A percentile compares a stretch with the other conserved stretches of the same genome.
Evolutionary conservation across 1,139 yeast genomes (phyloP).

Genomic region (Candida mesenterica): DNA sequence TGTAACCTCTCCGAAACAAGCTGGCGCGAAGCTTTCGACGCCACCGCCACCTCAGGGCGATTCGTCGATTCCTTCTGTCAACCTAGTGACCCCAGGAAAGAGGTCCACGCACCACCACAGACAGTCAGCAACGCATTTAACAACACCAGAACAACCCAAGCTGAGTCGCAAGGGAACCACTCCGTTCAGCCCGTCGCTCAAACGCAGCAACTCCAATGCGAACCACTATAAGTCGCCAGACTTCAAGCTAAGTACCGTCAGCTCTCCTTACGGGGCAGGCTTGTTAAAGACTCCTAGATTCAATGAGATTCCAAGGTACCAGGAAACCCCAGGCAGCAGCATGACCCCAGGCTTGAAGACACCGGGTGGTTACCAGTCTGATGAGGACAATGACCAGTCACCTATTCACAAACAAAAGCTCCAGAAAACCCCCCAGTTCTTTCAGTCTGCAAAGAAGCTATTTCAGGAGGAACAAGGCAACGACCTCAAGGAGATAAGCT

Average conservation of each 20-base stretch:
- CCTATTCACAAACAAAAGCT: constrained; percentile 20
- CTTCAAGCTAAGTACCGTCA: constrained; percentile 25
- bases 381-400: constrained; percentile 6
- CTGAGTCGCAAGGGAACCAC: constrained; percentile 7
- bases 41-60: constrained; percentile 28
- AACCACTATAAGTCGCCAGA: constrained; percentile 31
- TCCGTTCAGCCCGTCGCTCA: constrained; percentile 42
- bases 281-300: constrained; percentile 38
- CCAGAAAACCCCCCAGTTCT: constrained; percentile 42
- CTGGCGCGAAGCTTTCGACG: constrained; percentile 22
- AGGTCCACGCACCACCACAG: constrained; percentile 12
- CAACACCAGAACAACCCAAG: constrained; percentile 33
- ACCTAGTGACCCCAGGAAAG: constrained; percentile 1
- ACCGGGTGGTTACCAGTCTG: constrained; percentile 5
- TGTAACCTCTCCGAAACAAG: constrained; percentile 26
- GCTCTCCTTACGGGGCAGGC: constrained; percentile 28
- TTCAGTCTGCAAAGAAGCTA: constrained; percentile 41
- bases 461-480: constrained; percentile 22
- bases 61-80: not conserved
- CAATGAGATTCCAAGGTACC: constrained; percentile 6
- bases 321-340: not conserved
- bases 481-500: constrained; percentile 39
- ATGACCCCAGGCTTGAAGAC: constrained; percentile 6
- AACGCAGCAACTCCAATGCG: constrained; percentile 32
- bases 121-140: constrained; percentile 23